These are phyloP conservation scores for Oleoguttula mirabilis DNA, from an alignment of 495 filamentous ascomycete genomes.

Conservation along the genomic window DNA sequence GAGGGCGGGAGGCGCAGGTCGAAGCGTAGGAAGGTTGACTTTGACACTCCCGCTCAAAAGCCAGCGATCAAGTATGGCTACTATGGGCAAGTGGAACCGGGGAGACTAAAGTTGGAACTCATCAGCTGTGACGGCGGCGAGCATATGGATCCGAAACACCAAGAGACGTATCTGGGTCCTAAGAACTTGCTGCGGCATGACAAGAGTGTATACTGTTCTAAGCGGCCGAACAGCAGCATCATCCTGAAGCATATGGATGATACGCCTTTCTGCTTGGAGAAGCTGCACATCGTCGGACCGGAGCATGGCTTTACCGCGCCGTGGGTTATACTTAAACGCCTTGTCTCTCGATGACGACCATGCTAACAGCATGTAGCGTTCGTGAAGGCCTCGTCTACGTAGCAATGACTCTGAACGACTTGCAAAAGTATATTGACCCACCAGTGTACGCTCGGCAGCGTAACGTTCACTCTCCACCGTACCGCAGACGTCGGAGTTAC, in stretches of 20 bases:
- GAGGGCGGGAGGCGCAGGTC: conserved; percentile 32
- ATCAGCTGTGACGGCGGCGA: conserved; percentile 80
- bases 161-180: conserved; percentile 43
- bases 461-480: conserved; percentile 1
- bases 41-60: conserved; percentile 31
- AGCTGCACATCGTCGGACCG: conserved; percentile 79
- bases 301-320: conserved; percentile 68
- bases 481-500: conserved; percentile 45
- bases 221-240: conserved; percentile 70
- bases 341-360: background rate
- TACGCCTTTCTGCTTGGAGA: conserved; percentile 66
- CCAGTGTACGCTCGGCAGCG: conserved; percentile 1
- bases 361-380: conserved; percentile 40
- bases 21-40: conserved; percentile 68
- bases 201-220: conserved; percentile 76
- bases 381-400: conserved; percentile 92
- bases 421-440: conserved; percentile 53
- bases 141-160: conserved; percentile 30
- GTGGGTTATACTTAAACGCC: conserved; percentile 47
- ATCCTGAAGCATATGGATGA: conserved; percentile 67
- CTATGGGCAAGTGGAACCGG: conserved; percentile 72
- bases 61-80: conserved; percentile 58
- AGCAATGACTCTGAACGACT: conserved; percentile 66
- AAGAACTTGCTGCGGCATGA: conserved; percentile 79
- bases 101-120: conserved; percentile 70